A percentile compares a stretch with the other conserved stretches of the same genome.
Evolutionary conservation across 2,329 filamentous ascomycete genomes (phyloP).

Genomic region (Xylariaceae sp.): DNA sequence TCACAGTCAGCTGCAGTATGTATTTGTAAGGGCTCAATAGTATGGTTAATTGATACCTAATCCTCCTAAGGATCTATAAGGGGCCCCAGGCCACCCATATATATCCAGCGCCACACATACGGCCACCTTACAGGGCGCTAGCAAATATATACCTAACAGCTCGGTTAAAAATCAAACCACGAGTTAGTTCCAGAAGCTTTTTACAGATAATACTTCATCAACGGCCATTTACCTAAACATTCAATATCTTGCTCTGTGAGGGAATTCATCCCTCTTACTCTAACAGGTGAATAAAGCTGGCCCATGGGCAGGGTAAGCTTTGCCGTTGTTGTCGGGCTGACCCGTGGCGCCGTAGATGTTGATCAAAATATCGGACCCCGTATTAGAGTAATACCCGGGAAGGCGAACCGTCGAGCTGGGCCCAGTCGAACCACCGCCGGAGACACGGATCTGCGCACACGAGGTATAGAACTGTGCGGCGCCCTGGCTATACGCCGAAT

Average conservation of each 20-base stretch:
- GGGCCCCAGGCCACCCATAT: no score
- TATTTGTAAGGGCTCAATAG: no score
- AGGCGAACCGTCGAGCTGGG: slow-evolving; percentile 41
- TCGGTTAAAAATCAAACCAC: no score
- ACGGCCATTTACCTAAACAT: no score
- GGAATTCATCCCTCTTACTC: not conserved
- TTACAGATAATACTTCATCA: no score
- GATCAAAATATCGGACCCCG: slow-evolving; percentile 43
- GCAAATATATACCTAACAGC: no score
- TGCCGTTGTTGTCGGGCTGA: slow-evolving; percentile 6
- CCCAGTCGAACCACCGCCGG: slow-evolving; percentile 41
- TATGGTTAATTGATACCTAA: no score
- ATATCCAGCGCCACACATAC: no score
- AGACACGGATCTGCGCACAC: slow-evolving; percentile 45
- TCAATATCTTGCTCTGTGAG: not conserved
- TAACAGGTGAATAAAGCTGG: not conserved
- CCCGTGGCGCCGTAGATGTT: slow-evolving; percentile 41
- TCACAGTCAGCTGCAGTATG: no score
- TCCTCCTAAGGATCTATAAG: no score
- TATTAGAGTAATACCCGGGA: slow-evolving; percentile 44
- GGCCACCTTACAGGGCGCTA: no score
- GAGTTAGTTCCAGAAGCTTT: no score
- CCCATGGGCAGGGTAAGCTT: slow-evolving; percentile 3
- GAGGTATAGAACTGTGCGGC: slow-evolving; percentile 48
- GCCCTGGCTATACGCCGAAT: slow-evolving; percentile 43